Evolutionary conservation across 2,329 filamentous ascomycete genomes (phyloP), one percentile per base, ranked within the genome.

Genomic region (Beauveria caledonica): DNA sequence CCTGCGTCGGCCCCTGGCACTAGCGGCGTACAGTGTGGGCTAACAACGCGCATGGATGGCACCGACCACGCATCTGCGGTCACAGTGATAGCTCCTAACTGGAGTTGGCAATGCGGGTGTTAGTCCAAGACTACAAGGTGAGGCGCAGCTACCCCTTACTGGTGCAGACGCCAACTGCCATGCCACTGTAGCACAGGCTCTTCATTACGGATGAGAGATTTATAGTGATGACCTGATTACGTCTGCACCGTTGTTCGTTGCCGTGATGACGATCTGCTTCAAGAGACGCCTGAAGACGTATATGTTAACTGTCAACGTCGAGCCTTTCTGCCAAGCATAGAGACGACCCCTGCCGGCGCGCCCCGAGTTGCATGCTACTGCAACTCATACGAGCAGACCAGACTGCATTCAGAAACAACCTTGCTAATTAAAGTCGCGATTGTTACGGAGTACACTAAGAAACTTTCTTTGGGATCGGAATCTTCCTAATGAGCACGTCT

Each of bases 11-110:
- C 51, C 58, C 58, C 51, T 55, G 51, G 44, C 58, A 50, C 49
- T 60, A 60, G 51, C 58, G 49, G 21, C 42, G 62, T 29, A 17
- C 42, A 29, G 27, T 60, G 53, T 48, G 57, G 53, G 49, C 58
- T 45, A 49, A 56, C 60, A 39, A 48, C 36, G 23, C 33, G 39
- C 62, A 63, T 62, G 62, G 62, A 55, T 63, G 57, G 60, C 60
- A 63, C 62, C 60, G 62, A 52, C 60, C 60, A 63, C 19, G 45
- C 39, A 33, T 58, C 48, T 51, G 25, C n/a, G 46, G 39, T 58
- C 46, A 58, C 39, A 39, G 25, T n/a, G 44, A 21, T 17, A 50
- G 44, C 33, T 58, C 46, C 56, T 44, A 27, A 58, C 44, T 29
- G 39, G 40, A 40, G 52, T 25, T 23, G n/a, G 45, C 21, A 19